phyloP scores from a whole-genome alignment of 306 rosid species.

The Benincasa hispida region DNA sequence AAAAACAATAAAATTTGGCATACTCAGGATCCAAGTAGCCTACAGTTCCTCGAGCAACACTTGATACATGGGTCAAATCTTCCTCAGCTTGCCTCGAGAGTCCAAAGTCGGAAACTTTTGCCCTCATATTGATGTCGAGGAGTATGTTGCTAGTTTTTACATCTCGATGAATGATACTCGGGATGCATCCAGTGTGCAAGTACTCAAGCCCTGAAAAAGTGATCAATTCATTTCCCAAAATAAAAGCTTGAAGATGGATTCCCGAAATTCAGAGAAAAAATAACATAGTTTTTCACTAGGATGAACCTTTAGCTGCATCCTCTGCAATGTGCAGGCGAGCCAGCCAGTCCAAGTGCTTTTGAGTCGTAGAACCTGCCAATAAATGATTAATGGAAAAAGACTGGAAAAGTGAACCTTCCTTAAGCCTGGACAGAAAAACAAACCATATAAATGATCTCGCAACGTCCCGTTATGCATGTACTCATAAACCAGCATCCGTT shows the following conservation, averaged over 20 bases:
- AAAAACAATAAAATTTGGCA: conserved; percentile 15
- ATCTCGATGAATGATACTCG: conserved; percentile 89
- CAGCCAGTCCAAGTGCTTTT: conserved; percentile 63
- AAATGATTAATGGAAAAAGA: conserved; percentile 11
- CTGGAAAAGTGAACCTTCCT: background rate
- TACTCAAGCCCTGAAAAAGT: conserved; percentile 74
- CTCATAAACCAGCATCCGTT: conserved; percentile 75
- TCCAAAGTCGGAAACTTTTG: conserved; percentile 93
- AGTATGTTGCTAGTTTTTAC: conserved; percentile 94
- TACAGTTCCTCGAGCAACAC: conserved; percentile 86
- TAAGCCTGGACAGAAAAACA: conserved; percentile 9
- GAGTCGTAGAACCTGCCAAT: conserved; percentile 39
- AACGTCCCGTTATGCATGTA: conserved; percentile 96
- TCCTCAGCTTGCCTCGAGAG: conserved; percentile 87
- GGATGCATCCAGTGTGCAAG: conserved; percentile 95
- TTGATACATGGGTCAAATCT: conserved; percentile 87
- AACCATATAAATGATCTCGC: conserved; percentile 80
- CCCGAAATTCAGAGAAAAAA: conserved; percentile 8
- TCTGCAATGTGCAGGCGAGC: conserved; percentile 79
- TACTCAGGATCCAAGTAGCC: conserved; percentile 98
- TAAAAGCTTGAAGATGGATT: conserved; percentile 14
- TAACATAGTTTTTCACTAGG: background rate
- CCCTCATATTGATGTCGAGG: conserved; percentile 90
- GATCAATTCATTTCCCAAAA: background rate
- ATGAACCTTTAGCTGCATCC: conserved; percentile 90